Conservation (phyloP, 1,139 yeast species). For the Taiozyma sp. region DNA sequence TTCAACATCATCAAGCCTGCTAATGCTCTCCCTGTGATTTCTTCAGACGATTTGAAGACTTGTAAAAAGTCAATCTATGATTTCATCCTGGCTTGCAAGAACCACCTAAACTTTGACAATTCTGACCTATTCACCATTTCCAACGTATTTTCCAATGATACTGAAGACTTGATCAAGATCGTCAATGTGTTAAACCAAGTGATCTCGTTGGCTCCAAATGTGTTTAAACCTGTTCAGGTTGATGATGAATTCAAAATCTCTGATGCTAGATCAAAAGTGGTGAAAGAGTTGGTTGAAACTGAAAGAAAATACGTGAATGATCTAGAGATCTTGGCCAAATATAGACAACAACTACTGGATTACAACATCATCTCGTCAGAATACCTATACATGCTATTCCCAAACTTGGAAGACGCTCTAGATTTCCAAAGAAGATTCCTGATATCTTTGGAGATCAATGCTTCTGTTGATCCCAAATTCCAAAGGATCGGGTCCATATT, state of each 20-base stretch:
- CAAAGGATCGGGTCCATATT: conserved; percentile 90
- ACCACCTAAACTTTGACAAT: conserved; percentile 69
- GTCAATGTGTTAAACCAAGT: conserved; percentile 65
- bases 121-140: conserved; percentile 87
- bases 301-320: conserved; percentile 93
- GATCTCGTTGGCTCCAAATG: conserved; percentile 45
- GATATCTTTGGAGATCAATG: conserved; percentile 85
- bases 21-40: conserved; percentile 44
- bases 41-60: conserved; percentile 74
- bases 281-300: conserved; percentile 79
- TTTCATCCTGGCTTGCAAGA: conserved; percentile 83
- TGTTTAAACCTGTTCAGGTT: conserved; percentile 24
- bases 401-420: conserved; percentile 78
- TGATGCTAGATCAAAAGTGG: conserved; percentile 69
- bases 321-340: conserved; percentile 65
- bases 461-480: conserved; percentile 64
- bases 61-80: conserved; percentile 91
- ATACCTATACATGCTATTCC: conserved; percentile 76
- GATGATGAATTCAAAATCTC: conserved; percentile 28
- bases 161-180: conserved; percentile 73
- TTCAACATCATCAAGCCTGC: conserved; percentile 53
- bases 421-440: conserved; percentile 91
- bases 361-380: conserved; percentile 74
- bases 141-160: conserved; percentile 79
- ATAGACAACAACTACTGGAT: conserved; percentile 61